Percentiles rank a stretch among this genome's conserved stretches.
Evolutionary conservation across 352 stramenopile species (phyloP).

Genomic region (Phytophthora multivora): DNA sequence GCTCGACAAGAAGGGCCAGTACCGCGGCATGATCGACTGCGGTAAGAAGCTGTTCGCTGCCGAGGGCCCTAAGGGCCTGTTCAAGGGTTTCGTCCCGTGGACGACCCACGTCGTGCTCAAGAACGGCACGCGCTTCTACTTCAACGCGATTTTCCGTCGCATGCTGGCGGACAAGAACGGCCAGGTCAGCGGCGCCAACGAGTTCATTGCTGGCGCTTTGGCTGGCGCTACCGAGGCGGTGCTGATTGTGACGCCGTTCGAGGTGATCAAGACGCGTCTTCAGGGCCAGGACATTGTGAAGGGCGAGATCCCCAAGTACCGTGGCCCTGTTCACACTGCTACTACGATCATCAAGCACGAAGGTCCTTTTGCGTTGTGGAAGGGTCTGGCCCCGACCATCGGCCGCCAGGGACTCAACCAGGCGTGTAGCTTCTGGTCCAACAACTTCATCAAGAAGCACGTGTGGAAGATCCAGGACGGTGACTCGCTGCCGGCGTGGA

Average conservation of each 20-base stretch:
- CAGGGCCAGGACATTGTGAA: constrained; percentile 92
- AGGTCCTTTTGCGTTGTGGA: constrained; percentile 94
- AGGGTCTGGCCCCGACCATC: constrained; percentile 95
- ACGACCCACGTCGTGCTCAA: constrained; percentile 88
- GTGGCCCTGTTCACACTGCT: constrained; percentile 91
- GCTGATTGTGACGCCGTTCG: constrained; percentile 97
- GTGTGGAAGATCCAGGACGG: constrained; percentile 87
- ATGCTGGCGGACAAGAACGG: constrained; percentile 79
- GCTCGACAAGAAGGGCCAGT: constrained; percentile 86
- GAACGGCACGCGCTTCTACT: constrained; percentile 92
- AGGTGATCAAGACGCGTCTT: constrained; percentile 98
- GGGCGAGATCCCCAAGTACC: constrained; percentile 86
- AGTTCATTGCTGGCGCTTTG: constrained; percentile 91
- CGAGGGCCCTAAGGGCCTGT: constrained; percentile 80
- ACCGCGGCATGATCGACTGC: constrained; percentile 88
- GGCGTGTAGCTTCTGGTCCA: constrained; percentile 97
- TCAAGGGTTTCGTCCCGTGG: constrained; percentile 90
- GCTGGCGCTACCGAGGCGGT: constrained; percentile 96
- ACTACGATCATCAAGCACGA: constrained; percentile 94
- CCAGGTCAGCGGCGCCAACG: constrained; percentile 78
- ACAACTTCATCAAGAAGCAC: constrained; percentile 93
- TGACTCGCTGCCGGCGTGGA: constrained; percentile 91
- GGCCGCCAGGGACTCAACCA: constrained; percentile 98
- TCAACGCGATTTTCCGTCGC: constrained; percentile 85
- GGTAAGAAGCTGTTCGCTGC: constrained; percentile 79